Evolutionary conservation across 164 flowering plant genomes (phyloP), one percentile per base, ranked within the genome.

Genomic region (Stephania cephalantha): DNA sequence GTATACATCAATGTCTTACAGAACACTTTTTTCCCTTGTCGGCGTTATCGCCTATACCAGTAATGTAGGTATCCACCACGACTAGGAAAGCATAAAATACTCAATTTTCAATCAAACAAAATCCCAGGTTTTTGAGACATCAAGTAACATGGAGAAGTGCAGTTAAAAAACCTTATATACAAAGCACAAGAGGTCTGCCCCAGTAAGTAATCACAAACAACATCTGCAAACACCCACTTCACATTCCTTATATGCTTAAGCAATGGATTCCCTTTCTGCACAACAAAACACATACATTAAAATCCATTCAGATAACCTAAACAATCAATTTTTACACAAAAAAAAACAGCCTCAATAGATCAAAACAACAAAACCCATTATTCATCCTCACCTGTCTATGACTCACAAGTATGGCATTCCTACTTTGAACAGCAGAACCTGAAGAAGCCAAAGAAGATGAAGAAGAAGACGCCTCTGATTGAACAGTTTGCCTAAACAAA

Each of bases 221-320:
- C 69, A 79, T 92, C 98, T 7, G 97, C 90, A 86, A 92, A 95
- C 78, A 76, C 75, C 98, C 99, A 95, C 73, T 85, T 88, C 75
- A 93, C 98, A 80, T 92, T 93, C 79, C 99, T 87, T 68, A 95
- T 91, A 81, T 93, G 92, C 80, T 92, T 95, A 48, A 95, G 92
- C 80, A 95, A 74, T 7, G 99, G 99, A 77, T 95, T 95, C 69
- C 99, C 99, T 76, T 93, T 91, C 99, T 95, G 91, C 86, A 85
- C n/a, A 79, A 50, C 42, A 73, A 52, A 48, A 67, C 63, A 22
- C 20, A 29, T 35, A 53, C 45, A 64, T 44, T 15, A 48, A 68
- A 65, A 9, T 55, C 18, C 18, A 46, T 48, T 48, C 18, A 55
- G 5, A 55, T 11, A 12, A 12, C 6, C 6, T 7, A 55, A 12